A percentile compares a stretch with the other conserved stretches of the same genome.
Conservation (phyloP, 352 stramenopile genomes). For the Phytophthora boehmeriae region DNA sequence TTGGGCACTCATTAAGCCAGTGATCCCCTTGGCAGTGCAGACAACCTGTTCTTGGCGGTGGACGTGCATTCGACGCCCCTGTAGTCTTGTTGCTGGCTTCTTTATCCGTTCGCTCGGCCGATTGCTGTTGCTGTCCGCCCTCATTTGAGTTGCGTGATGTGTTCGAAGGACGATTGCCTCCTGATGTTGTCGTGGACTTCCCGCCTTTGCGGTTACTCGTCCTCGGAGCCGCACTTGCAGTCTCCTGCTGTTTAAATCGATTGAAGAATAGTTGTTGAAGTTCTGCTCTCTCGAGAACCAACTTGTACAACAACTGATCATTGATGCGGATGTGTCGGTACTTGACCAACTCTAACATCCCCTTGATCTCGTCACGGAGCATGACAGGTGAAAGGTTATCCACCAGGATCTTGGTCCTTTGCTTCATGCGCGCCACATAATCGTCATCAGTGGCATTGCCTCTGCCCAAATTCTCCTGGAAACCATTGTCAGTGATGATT, state of each 20-base stretch:
- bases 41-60: neutral
- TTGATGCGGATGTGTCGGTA: neutral
- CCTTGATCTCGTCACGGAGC: neutral
- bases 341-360: neutral
- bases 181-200: neutral
- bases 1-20: neutral
- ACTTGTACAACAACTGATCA: neutral
- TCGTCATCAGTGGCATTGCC: slow-evolving; percentile 1
- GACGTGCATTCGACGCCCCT: neutral
- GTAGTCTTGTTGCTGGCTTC: too few species aligned
- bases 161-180: neutral
- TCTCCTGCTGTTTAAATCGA: neutral
- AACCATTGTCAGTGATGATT: slow-evolving; percentile 5
- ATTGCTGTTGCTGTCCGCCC: too few species aligned
- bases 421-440: neutral
- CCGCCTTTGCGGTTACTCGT: neutral
- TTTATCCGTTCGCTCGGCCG: too few species aligned
- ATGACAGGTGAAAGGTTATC: neutral
- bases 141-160: neutral
- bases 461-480: slow-evolving; percentile 7
- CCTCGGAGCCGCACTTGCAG: neutral
- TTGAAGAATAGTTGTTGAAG: neutral
- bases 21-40: neutral
- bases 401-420: neutral
- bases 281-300: neutral